phyloP scores from a whole-genome alignment of 164 flowering plant species.

The Kalanchoe fedtschenkoi region DNA sequence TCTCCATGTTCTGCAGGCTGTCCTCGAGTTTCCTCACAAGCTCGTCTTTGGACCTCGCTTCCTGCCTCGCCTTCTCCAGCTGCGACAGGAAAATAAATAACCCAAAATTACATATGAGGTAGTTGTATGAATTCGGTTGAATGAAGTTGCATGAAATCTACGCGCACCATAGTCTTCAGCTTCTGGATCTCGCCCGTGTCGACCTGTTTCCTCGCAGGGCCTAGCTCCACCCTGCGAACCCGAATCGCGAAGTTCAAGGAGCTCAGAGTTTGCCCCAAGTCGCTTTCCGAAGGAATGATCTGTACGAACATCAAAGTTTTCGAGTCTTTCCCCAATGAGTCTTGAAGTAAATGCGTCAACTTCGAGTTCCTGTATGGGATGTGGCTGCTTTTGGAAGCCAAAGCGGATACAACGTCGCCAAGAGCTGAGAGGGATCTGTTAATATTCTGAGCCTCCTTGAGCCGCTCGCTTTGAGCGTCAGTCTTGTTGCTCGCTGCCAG shows the following conservation, averaged over 20 bases:
- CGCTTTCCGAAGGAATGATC: constrained; percentile 71
- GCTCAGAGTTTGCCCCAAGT: constrained; percentile 70
- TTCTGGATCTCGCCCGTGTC: constrained; percentile 66
- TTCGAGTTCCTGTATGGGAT: constrained; percentile 83
- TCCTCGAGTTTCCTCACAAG: constrained; percentile 56
- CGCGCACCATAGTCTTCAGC: constrained; percentile 48
- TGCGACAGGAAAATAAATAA: constrained; percentile 13
- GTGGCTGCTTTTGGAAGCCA: constrained; percentile 75
- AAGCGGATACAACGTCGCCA: constrained; percentile 83
- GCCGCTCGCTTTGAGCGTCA: constrained; percentile 78
- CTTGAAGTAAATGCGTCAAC: constrained; percentile 78
- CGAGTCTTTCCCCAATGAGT: constrained; percentile 74
- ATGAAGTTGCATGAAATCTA: neutral
- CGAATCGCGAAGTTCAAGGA: constrained; percentile 81
- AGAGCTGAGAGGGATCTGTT: constrained; percentile 87
- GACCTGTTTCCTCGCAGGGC: constrained; percentile 68
- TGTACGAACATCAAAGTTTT: constrained; percentile 87
- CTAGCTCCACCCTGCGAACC: constrained; percentile 74
- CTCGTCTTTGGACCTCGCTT: constrained; percentile 55
- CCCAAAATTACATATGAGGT: neutral
- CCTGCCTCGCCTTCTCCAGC: constrained; percentile 71
- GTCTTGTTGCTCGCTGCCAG: constrained; percentile 90
- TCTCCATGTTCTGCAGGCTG: constrained; percentile 46
- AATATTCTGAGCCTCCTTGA: constrained; percentile 86
- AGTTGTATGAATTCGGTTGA: neutral